phyloP scores from a whole-genome alignment of 1,284 basidiomycete genomes.

The Golubevia sp. region DNA sequence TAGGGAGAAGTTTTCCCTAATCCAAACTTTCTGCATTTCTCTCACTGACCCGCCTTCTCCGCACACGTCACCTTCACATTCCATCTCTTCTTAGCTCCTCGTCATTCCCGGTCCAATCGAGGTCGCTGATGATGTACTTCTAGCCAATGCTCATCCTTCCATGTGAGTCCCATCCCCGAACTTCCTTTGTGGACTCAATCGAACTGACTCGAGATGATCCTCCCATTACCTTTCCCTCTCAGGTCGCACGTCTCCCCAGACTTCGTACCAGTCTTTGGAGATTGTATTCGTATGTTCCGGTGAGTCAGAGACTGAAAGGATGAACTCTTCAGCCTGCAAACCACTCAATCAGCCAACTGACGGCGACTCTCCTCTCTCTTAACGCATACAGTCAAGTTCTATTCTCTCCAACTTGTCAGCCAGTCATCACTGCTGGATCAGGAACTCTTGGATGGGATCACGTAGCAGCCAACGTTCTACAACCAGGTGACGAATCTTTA shows the following conservation, averaged over 20 bases:
- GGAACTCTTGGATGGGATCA: conserved; percentile 89
- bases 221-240: conserved; percentile 78
- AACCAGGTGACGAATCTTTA: conserved; percentile 77
- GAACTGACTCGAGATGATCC: conserved; percentile 62
- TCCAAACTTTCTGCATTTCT: background rate
- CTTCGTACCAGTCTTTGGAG: conserved; percentile 86
- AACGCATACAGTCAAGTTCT: conserved; percentile 73
- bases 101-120: conserved; percentile 80
- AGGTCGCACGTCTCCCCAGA: conserved; percentile 79
- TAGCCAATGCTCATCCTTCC: conserved; percentile 56
- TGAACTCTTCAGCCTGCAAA: too few relatives aligned
- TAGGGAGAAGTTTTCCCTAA: too few relatives aligned
- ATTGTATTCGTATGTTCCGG: conserved; percentile 85
- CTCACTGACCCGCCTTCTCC: background rate
- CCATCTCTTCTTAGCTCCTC: too few relatives aligned
- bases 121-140: conserved; percentile 73
- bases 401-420: conserved; percentile 76
- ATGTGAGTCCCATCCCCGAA: conserved; percentile 25
- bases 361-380: conserved; percentile 4
- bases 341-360: too few relatives aligned
- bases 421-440: conserved; percentile 86
- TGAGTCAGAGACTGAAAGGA: conserved; percentile 62
- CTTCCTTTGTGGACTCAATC: background rate
- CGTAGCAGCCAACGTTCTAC: conserved; percentile 79
- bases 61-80: background rate